Evolutionary conservation across 2,329 filamentous ascomycete species (phyloP).

Genomic region (Trichoderma pleuroti): DNA sequence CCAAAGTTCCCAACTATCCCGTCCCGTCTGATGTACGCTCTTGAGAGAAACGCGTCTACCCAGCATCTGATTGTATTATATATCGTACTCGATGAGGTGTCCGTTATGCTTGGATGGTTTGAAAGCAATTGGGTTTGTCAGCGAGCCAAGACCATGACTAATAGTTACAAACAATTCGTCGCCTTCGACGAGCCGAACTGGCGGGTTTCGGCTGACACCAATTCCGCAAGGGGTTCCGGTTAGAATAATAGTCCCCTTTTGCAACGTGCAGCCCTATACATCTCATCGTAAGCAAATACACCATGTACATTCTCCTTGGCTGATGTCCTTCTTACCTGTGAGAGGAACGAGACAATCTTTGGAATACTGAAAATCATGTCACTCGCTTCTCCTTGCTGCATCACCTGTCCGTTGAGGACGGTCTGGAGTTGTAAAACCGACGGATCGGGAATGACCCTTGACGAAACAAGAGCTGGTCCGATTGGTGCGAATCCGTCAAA

Average conservation of each 20-base stretch:
- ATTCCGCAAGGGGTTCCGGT: slow-evolving; percentile 7
- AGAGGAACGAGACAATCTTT: slow-evolving; percentile 1
- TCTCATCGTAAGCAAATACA: background rate
- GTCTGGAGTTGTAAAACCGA: background rate
- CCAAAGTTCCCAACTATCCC: background rate
- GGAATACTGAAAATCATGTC: slow-evolving; percentile 6
- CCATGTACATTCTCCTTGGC: background rate
- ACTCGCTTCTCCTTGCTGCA: slow-evolving; percentile 7
- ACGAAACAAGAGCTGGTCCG: slow-evolving; percentile 4
- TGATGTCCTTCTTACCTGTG: background rate
- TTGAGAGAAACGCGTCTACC: no score
- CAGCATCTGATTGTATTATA: no score
- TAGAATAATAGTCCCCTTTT: slow-evolving; percentile 3
- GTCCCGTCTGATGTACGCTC: background rate
- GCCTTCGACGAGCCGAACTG: background rate
- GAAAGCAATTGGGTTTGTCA: background rate
- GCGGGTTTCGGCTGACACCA: slow-evolving; percentile 1
- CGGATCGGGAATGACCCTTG: slow-evolving; percentile 1
- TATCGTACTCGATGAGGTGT: background rate
- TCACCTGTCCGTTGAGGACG: slow-evolving; percentile 1
- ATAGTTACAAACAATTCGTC: slow-evolving; percentile 6
- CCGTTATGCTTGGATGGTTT: background rate
- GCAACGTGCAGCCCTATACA: slow-evolving; percentile 1
- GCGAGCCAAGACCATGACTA: background rate
- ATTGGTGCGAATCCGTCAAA: slow-evolving; percentile 10